Percentiles rank a stretch among this genome's conserved stretches.
phyloP scores from a whole-genome alignment of 352 stramenopile species.

The Phytophthora capsici region DNA sequence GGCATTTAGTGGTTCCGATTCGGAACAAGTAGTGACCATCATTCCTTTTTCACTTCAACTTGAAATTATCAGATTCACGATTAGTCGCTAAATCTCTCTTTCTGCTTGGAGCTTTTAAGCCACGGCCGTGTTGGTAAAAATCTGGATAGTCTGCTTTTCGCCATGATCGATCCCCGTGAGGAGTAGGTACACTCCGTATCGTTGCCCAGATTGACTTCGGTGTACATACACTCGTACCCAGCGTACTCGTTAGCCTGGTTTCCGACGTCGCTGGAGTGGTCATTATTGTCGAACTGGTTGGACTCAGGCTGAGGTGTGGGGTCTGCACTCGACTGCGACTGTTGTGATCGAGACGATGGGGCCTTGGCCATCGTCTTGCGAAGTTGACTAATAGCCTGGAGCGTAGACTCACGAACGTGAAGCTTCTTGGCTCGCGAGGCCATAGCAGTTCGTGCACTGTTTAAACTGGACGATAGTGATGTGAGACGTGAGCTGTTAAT shows the following conservation, averaged over 20 bases:
- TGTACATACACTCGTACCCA: constrained; percentile 31
- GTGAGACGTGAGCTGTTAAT: constrained; percentile 15
- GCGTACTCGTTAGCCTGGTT: constrained; percentile 11
- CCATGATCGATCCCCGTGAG: neutral
- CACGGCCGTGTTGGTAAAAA: constrained; percentile 25
- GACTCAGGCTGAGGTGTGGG: neutral
- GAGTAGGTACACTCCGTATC: constrained; percentile 9
- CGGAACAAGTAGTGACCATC: neutral
- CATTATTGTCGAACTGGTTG: constrained; percentile 26
- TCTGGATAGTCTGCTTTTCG: constrained; percentile 13
- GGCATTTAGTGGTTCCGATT: no score
- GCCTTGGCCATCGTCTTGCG: constrained; percentile 23
- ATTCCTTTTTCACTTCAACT: constrained; percentile 31
- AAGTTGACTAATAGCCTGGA: constrained; percentile 28
- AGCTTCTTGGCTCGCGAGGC: constrained; percentile 22
- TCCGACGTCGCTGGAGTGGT: neutral
- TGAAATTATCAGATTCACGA: constrained; percentile 12
- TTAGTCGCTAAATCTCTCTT: constrained; percentile 11
- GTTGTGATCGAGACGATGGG: constrained; percentile 1
- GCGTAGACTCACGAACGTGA: constrained; percentile 35
- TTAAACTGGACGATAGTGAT: constrained; percentile 30
- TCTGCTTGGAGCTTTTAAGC: constrained; percentile 26
- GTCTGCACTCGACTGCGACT: neutral
- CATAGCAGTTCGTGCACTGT: constrained; percentile 21
- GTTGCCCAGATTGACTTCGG: constrained; percentile 19